Evolutionary conservation across 2,329 filamentous ascomycete genomes (phyloP).

Genomic region (Trichocomaceae sp.): DNA sequence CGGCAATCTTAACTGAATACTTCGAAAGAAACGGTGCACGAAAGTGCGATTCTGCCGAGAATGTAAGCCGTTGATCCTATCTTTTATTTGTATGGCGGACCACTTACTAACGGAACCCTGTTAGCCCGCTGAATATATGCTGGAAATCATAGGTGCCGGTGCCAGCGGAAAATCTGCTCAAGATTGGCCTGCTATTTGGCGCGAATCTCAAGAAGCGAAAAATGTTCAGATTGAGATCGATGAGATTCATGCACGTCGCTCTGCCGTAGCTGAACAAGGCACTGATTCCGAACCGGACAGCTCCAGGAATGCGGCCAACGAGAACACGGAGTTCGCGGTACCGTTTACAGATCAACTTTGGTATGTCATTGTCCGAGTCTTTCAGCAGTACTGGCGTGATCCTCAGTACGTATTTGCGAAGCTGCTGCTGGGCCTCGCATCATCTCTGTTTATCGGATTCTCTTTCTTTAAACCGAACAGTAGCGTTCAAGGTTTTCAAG

Average conservation of each 20-base stretch:
- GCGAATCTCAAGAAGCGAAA: slow-evolving; percentile 49
- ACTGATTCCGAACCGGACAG: slow-evolving; percentile 40
- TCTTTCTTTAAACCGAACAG: slow-evolving; percentile 70
- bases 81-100: not conserved
- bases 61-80: slow-evolving; percentile 30
- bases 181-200: slow-evolving; percentile 60
- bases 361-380: slow-evolving; percentile 68
- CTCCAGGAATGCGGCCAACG: slow-evolving; percentile 32
- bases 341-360: slow-evolving; percentile 62
- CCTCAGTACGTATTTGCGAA: slow-evolving; percentile 88
- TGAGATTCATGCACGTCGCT: slow-evolving; percentile 47
- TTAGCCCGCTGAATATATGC: slow-evolving; percentile 65
- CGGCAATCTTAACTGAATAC: slow-evolving; percentile 51
- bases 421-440: slow-evolving; percentile 52
- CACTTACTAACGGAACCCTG: slow-evolving; percentile 31
- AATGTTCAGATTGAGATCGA: slow-evolving; percentile 54
- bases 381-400: slow-evolving; percentile 88
- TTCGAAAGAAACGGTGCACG: slow-evolving; percentile 58
- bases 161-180: slow-evolving; percentile 60
- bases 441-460: slow-evolving; percentile 63
- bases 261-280: slow-evolving; percentile 45
- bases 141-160: slow-evolving; percentile 49
- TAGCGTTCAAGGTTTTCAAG: slow-evolving; percentile 73
- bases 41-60: slow-evolving; percentile 53
- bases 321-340: slow-evolving; percentile 66